These are phyloP conservation scores for Tinospora cordifolia DNA, from an alignment of 164 flowering plant genomes.

Conservation along the genomic window DNA sequence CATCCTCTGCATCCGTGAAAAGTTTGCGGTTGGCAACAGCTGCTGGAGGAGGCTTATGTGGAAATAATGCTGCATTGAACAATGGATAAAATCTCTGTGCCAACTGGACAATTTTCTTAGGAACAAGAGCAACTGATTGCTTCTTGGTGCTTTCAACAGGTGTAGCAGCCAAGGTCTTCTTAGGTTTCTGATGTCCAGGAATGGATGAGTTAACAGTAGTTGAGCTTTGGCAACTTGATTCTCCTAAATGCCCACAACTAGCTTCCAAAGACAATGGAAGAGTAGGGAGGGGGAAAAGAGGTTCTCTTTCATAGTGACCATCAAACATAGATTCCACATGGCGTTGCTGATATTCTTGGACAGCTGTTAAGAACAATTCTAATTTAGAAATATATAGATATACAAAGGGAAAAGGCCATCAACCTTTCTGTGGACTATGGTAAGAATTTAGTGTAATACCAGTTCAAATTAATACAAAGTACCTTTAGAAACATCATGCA, in stretches of 20 bases:
- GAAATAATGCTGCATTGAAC: constrained; percentile 85
- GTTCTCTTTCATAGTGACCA: constrained; percentile 40
- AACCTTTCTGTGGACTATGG: not conserved
- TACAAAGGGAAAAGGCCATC: constrained; percentile 10
- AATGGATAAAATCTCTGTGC: constrained; percentile 58
- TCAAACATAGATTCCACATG: constrained; percentile 33
- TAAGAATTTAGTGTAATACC: not conserved
- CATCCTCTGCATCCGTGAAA: constrained; percentile 93
- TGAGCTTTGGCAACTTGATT: constrained; percentile 12
- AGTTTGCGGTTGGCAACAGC: constrained; percentile 71
- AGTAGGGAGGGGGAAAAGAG: constrained; percentile 58
- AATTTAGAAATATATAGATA: constrained; percentile 11
- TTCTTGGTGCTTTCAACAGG: constrained; percentile 79
- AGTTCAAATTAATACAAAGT: constrained; percentile 15
- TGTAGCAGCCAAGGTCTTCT: constrained; percentile 77
- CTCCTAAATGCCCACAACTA: constrained; percentile 23
- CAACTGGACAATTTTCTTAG: constrained; percentile 56
- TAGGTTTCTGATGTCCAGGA: constrained; percentile 33
- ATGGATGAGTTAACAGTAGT: constrained; percentile 21
- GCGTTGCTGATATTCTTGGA: constrained; percentile 34
- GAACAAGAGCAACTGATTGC: constrained; percentile 78
- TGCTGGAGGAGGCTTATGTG: constrained; percentile 83
- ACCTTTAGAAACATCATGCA: constrained; percentile 69
- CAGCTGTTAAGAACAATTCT: constrained; percentile 43
- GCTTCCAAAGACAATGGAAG: constrained; percentile 21